Conservation (phyloP, 2,329 filamentous ascomycete species). For the Sordariomycetes sp. region DNA sequence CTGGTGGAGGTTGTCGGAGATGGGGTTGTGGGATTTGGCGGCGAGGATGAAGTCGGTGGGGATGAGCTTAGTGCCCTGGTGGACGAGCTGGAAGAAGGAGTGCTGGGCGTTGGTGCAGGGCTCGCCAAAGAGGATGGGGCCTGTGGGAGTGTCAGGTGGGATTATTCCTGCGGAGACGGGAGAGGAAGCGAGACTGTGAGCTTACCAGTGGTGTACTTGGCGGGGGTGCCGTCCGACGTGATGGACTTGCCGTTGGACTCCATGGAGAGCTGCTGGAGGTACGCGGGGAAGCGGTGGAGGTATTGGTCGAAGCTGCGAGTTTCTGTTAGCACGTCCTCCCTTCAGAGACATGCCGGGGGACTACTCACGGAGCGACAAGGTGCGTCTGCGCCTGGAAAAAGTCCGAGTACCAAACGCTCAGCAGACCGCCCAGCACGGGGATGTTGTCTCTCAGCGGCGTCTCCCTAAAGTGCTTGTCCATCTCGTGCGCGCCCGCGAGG, state of each 20-base stretch:
- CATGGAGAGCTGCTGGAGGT: constrained; percentile 98
- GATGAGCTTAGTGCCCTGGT: constrained; percentile 98
- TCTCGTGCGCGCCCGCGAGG: constrained; percentile 83
- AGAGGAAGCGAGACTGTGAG: background rate
- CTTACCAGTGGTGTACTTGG: constrained; percentile 85
- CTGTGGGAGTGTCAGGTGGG: constrained; percentile 15
- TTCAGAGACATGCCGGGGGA: background rate
- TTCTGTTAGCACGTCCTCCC: background rate
- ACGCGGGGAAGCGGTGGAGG: constrained; percentile 95
- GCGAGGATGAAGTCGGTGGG: constrained; percentile 97
- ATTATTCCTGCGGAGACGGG: background rate
- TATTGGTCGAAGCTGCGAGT: constrained; percentile 95
- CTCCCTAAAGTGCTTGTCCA: constrained; percentile 96
- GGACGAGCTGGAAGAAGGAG: constrained; percentile 98
- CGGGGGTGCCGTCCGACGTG: constrained; percentile 73
- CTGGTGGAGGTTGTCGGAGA: constrained; percentile 86
- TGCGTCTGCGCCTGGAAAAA: constrained; percentile 98
- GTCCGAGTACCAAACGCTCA: constrained; percentile 98
- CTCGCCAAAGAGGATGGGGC: constrained; percentile 92
- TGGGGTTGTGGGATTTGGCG: constrained; percentile 91
- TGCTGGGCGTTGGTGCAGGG: constrained; percentile 98
- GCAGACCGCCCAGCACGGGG: constrained; percentile 75
- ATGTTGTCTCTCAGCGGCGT: constrained; percentile 92
- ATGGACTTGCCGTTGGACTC: constrained; percentile 98
- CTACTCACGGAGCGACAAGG: constrained; percentile 76